These are phyloP conservation scores for Chamaecyparis obtusa DNA, from an alignment of 75 land plant species.

Conservation along the genomic window DNA sequence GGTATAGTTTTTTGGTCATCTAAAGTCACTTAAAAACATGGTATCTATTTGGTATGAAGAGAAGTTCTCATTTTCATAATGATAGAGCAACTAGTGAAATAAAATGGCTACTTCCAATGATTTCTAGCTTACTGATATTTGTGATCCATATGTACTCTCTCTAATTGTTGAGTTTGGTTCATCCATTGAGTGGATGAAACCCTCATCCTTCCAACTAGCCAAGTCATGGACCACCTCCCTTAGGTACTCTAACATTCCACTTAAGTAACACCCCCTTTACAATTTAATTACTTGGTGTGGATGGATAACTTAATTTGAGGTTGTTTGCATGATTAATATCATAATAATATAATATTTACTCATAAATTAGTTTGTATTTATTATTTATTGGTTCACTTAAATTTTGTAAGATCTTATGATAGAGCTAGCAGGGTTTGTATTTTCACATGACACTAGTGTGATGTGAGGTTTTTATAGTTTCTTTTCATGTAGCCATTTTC, in stretches of 20 bases:
- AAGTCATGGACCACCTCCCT: too few relatives aligned
- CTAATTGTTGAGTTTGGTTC: slow-evolving; percentile 23
- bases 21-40: neutral
- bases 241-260: slow-evolving; percentile 13
- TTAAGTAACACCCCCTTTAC: neutral
- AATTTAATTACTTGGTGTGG: neutral
- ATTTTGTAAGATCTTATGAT: neutral
- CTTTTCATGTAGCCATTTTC: neutral
- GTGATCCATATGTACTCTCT: neutral
- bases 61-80: neutral
- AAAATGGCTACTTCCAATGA: neutral
- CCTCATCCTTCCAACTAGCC: slow-evolving; percentile 20
- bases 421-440: too few relatives aligned
- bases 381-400: neutral
- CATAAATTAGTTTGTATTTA: neutral
- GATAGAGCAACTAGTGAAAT: neutral
- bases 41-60: neutral
- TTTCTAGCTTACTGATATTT: neutral
- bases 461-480: neutral
- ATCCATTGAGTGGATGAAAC: slow-evolving; percentile 26
- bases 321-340: neutral
- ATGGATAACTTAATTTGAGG: neutral
- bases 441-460: neutral
- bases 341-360: too few relatives aligned
- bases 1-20: neutral